Evolutionary conservation across 2,329 filamentous ascomycete genomes (phyloP).

Genomic region (Exophiala sp.): DNA sequence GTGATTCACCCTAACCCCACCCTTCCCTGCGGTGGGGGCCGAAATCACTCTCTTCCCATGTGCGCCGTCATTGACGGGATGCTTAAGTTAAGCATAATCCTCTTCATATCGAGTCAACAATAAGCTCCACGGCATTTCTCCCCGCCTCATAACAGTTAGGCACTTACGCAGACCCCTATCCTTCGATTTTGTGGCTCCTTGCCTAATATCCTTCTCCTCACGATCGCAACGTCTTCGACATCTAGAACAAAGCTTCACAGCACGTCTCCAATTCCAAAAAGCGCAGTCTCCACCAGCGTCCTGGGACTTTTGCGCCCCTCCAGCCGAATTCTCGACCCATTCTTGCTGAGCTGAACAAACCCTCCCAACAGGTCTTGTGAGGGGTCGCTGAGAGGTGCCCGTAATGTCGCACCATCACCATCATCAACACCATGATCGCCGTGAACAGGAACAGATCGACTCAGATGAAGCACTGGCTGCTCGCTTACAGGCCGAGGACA

Average conservation of each 20-base stretch:
- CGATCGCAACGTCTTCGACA: background rate
- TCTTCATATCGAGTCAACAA: background rate
- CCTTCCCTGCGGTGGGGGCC: background rate
- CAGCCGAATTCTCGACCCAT: background rate
- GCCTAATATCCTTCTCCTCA: background rate
- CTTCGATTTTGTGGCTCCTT: background rate
- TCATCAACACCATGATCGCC: background rate
- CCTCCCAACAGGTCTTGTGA: background rate
- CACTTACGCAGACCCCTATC: background rate
- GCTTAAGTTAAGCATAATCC: no score
- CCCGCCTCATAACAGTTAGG: background rate
- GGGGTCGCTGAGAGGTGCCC: background rate
- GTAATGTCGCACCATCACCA: background rate
- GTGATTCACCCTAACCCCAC: background rate
- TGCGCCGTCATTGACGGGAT: background rate
- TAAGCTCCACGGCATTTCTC: background rate
- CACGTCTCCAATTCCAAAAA: background rate
- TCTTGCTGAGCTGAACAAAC: background rate
- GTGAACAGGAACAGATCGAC: background rate
- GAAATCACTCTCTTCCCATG: background rate
- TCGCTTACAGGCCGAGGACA: background rate
- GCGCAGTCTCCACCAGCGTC: background rate
- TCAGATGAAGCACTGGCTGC: background rate
- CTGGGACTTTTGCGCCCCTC: background rate
- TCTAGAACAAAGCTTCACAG: background rate